Percentiles rank a stretch among this genome's conserved stretches.
Conservation (phyloP, 176 grass and related monocot genomes). For the Oryza glumipatula region DNA sequence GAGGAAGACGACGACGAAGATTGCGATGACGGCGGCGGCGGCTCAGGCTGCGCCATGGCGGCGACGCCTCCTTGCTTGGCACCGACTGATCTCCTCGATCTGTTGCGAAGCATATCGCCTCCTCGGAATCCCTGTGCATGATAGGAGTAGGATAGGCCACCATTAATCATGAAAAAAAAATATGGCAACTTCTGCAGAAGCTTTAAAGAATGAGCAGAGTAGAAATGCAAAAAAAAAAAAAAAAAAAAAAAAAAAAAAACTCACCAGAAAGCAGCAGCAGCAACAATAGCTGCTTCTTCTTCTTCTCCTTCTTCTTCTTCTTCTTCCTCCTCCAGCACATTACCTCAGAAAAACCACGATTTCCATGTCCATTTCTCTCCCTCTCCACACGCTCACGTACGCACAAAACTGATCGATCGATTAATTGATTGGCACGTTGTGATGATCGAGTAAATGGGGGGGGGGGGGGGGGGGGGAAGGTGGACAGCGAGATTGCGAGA, state of each 20-base stretch:
- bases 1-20: conserved; percentile 36
- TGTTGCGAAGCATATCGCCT: conserved; percentile 64
- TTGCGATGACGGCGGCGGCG: not conserved
- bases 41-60: conserved; percentile 53
- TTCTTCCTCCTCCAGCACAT: conserved; percentile 15
- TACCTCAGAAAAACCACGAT: not conserved
- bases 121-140: conserved; percentile 26
- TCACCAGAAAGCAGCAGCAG: conserved; percentile 52
- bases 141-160: not conserved
- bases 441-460: not conserved
- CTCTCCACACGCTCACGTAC: not conserved
- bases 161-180: conserved; percentile 57
- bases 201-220: conserved; percentile 59
- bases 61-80: conserved; percentile 46
- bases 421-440: not conserved
- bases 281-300: conserved; percentile 32
- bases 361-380: not conserved
- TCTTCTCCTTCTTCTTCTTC: not conserved
- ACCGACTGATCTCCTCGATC: conserved; percentile 62
- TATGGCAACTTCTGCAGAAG: conserved; percentile 43
- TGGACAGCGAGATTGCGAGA: not conserved
- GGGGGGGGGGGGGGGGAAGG: not conserved
- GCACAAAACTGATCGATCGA: not conserved
- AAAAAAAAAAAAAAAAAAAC: not conserved
- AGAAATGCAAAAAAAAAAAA: no score